phyloP scores from a whole-genome alignment of 2,329 filamentous ascomycete genomes.

The Aureobasidium sp. region DNA sequence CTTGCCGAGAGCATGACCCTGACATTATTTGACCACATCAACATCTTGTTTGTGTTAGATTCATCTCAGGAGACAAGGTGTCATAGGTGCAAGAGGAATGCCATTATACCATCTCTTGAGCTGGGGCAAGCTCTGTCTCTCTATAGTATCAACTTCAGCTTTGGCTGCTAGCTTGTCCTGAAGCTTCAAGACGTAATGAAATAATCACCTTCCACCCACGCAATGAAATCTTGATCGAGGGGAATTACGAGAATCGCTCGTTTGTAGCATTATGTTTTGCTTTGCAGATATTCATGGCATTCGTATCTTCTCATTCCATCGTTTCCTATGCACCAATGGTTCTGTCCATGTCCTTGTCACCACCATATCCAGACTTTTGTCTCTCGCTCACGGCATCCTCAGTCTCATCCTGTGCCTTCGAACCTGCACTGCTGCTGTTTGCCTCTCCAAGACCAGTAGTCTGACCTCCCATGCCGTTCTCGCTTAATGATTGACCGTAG shows the following conservation, averaged over 20 bases:
- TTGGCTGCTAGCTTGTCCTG: too few relatives aligned
- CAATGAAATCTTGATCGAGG: too few relatives aligned
- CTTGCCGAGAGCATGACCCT: not conserved
- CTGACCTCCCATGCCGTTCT: slow-evolving; percentile 47
- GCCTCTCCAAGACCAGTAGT: slow-evolving; percentile 34
- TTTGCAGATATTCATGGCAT: not conserved
- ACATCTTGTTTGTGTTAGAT: not conserved
- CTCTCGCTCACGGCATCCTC: slow-evolving; percentile 35
- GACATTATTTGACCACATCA: not conserved
- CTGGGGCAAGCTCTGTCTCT: too few relatives aligned
- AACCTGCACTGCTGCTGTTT: slow-evolving; percentile 31
- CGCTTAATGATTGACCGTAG: slow-evolving; percentile 49
- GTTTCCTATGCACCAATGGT: slow-evolving; percentile 41
- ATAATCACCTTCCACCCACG: too few relatives aligned
- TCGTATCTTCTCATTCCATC: not conserved
- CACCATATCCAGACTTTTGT: slow-evolving; percentile 45
- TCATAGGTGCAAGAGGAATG: not conserved
- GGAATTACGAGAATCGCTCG: too few relatives aligned
- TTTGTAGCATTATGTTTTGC: not conserved
- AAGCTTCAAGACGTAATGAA: too few relatives aligned
- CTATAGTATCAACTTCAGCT: too few relatives aligned
- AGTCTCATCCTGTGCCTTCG: slow-evolving; percentile 22
- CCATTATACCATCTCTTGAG: too few relatives aligned
- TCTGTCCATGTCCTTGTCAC: slow-evolving; percentile 35
- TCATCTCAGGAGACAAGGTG: too few relatives aligned